Percentiles rank a stretch among this genome's conserved stretches.
Conservation (phyloP, 192 early-diverging fungal genomes). For the Piromyces finnis region DNA sequence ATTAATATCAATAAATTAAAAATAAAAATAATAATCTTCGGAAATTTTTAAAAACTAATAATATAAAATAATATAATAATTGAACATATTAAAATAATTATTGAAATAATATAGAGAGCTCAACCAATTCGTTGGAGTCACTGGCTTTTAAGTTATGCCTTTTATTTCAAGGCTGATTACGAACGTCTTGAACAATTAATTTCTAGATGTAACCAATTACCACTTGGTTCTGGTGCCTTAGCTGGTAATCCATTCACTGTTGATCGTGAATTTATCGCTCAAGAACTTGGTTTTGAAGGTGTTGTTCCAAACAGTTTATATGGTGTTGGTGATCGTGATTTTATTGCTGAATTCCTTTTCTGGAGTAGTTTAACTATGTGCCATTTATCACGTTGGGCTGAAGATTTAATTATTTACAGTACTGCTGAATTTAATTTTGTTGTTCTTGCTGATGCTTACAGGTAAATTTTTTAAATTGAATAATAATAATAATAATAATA, state of each 20-base stretch:
- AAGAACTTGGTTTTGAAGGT: conserved; percentile 70
- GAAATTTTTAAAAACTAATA: background rate
- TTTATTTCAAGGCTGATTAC: conserved; percentile 74
- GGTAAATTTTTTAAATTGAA: too few species aligned
- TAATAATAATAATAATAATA: background rate
- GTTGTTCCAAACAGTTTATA: conserved; percentile 80
- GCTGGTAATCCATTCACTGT: conserved; percentile 95
- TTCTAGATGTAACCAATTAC: conserved; percentile 64
- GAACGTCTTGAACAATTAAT: conserved; percentile 64
- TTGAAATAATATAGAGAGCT: conserved; percentile 37
- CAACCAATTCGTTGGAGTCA: conserved; percentile 98
- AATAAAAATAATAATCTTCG: too few species aligned
- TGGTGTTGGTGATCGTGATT: conserved; percentile 88
- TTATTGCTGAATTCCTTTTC: conserved; percentile 92
- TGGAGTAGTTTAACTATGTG: conserved; percentile 82
- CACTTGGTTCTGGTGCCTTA: conserved; percentile 82
- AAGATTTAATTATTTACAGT: conserved; percentile 93
- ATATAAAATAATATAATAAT: background rate
- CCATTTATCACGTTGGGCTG: conserved; percentile 74
- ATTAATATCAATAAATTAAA: too few species aligned
- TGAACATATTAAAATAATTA: background rate
- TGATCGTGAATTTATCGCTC: conserved; percentile 74
- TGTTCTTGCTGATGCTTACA: conserved; percentile 85
- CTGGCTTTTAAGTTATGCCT: conserved; percentile 75
- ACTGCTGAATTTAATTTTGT: conserved; percentile 90